Evolutionary conservation across 306 rosid species (phyloP).

Genomic region (Lupinus albus): DNA sequence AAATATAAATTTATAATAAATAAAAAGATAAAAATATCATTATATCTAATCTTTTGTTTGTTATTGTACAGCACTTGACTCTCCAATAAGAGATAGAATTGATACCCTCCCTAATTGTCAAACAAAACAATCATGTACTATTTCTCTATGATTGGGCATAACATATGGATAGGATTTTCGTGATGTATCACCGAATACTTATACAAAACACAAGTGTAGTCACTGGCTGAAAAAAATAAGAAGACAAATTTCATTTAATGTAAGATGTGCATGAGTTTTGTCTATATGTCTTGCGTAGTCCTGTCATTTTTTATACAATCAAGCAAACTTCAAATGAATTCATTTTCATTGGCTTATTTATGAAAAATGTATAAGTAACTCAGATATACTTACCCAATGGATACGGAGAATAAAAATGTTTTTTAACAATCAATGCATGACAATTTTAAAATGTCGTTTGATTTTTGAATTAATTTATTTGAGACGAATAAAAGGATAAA

Average conservation of each 20-base stretch:
- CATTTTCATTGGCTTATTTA: not conserved
- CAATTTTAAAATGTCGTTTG: too few species aligned
- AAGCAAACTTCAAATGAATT: not conserved
- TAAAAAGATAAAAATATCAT: too few species aligned
- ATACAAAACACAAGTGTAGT: not conserved
- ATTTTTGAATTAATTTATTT: too few species aligned
- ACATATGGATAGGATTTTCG: not conserved
- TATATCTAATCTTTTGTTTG: too few species aligned
- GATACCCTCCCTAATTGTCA: too few species aligned
- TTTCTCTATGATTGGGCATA: slow-evolving; percentile 25
- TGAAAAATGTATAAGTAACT: not conserved
- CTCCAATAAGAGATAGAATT: too few species aligned
- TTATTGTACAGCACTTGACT: too few species aligned
- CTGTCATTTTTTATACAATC: not conserved
- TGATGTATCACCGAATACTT: not conserved
- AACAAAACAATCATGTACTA: slow-evolving; percentile 21
- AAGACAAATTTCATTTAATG: not conserved
- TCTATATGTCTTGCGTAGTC: not conserved
- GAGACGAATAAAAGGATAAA: too few species aligned
- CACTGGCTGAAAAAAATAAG: slow-evolving; percentile 7
- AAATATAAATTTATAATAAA: too few species aligned
- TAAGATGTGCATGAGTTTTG: not conserved
- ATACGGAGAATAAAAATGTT: too few species aligned
- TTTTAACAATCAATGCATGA: too few species aligned
- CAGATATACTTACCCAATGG: not conserved